Evolutionary conservation across 768 basidiomycete species (phyloP), one percentile per base, ranked within the genome.

Genomic region (Termitomyces eurrhizus): DNA sequence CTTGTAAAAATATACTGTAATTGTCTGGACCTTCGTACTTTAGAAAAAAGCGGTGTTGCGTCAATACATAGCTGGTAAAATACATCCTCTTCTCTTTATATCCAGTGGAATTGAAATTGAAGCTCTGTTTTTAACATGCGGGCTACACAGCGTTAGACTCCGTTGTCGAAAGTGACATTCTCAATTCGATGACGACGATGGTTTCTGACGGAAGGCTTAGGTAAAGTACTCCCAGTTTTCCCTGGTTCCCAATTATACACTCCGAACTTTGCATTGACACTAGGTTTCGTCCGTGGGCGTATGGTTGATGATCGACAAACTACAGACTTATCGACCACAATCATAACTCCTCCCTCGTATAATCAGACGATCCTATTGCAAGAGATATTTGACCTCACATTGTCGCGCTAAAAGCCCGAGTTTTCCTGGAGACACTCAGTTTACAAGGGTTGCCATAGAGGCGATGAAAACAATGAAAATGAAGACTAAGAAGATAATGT

Each of bases 1-100:
- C 65, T 66, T 92, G 73, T 91, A 29, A 58, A 36, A 32, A 42
- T 32, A 29, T 32, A 33, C 1, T 49, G 8, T 33, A 50, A 39
- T 24, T 4, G 37, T 58, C 7, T 16, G 69, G 56, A 42, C 33
- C 42, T 41, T 45, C 18, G 29, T 46, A 50, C 44, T 55, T 14
- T 52, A 48, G 46, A 56, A 46, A 37, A 56, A 56, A 21, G 44
- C 18, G 33, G n/a, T 50, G 32, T 29, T 33, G 53, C n/a, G 37
- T 59, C 26, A 51, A 56, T 21, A 1, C 21, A 21, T 50, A 36
- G 13, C 45, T 42, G 9, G 48, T 58, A 62, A 54, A 58, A 58
- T 55, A 33, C 46, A 44, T 55, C 55, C n/a, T 33, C 16, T 36
- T 52, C 26, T 35, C 8, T 35, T 35, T 35, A 7, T 35, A 52